Evolutionary conservation across 352 stramenopile species (phyloP).

Genomic region (Phytopythium ostracodes): DNA sequence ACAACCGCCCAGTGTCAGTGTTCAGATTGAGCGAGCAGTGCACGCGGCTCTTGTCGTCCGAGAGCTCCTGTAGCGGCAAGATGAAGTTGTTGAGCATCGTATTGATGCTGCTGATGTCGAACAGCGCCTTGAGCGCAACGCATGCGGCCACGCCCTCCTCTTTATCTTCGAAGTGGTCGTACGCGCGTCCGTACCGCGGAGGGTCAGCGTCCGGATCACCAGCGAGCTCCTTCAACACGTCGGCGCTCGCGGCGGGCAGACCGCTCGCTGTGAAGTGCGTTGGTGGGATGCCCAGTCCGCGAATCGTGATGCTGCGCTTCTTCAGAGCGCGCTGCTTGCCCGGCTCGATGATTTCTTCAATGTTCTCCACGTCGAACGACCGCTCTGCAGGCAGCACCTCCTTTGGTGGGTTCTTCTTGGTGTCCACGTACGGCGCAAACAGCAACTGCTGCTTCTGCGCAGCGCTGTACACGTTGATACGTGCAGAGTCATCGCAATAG

Average conservation of each 20-base stretch:
- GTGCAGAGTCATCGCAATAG: conserved; percentile 92
- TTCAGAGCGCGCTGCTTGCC: conserved; percentile 71
- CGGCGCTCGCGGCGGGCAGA: conserved; percentile 90
- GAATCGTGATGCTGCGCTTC: conserved; percentile 78
- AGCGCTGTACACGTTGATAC: conserved; percentile 93
- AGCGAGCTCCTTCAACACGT: conserved; percentile 93
- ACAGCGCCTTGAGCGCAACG: conserved; percentile 92
- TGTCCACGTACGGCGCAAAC: conserved; percentile 90
- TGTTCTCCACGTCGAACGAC: conserved; percentile 82
- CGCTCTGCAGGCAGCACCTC: conserved; percentile 66
- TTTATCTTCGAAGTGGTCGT: conserved; percentile 92
- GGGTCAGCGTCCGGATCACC: conserved; percentile 85
- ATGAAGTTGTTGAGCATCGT: conserved; percentile 99
- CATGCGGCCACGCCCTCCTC: conserved; percentile 93
- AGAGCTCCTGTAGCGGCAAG: conserved; percentile 89
- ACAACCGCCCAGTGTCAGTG: conserved; percentile 98
- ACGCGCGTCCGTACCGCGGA: conserved; percentile 77
- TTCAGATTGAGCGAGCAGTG: conserved; percentile 99
- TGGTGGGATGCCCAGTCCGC: conserved; percentile 90
- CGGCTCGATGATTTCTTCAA: conserved; percentile 64
- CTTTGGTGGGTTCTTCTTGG: conserved; percentile 58
- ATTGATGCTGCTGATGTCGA: conserved; percentile 96
- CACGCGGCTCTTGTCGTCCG: conserved; percentile 92
- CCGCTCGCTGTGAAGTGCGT: conserved; percentile 92
- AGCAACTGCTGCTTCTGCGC: conserved; percentile 95